These are phyloP conservation scores for Petunia secreta DNA, from an alignment of 257 asterid genomes.

Conservation along the genomic window DNA sequence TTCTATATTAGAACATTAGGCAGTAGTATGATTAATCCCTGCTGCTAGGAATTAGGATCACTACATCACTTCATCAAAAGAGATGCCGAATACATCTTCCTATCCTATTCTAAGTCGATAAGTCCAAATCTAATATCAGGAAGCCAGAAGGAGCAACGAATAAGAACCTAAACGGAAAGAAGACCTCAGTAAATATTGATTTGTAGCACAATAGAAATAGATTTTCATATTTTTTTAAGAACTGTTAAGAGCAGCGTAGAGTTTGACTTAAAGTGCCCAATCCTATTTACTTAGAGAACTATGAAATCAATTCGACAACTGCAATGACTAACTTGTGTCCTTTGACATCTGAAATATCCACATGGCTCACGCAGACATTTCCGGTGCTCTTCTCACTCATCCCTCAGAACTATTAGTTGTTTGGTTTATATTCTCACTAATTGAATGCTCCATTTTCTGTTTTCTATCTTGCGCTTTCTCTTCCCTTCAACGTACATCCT, in stretches of 20 bases:
- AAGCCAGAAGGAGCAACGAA: slow-evolving; percentile 11
- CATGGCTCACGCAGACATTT: neutral
- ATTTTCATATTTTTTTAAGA: too few species aligned
- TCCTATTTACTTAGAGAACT: slow-evolving; percentile 8
- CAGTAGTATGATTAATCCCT: slow-evolving; percentile 14
- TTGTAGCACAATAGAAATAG: neutral
- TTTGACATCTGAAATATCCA: neutral
- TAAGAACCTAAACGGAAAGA: neutral
- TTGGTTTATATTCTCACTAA: neutral
- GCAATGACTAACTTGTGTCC: neutral
- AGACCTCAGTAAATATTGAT: neutral
- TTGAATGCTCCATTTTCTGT: slow-evolving; percentile 15
- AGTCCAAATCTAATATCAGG: slow-evolving; percentile 16
- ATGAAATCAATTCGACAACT: slow-evolving; percentile 5
- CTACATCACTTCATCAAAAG: slow-evolving; percentile 13
- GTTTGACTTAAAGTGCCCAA: neutral
- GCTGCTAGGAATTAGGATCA: slow-evolving; percentile 1
- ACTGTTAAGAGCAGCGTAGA: too few species aligned
- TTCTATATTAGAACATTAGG: neutral
- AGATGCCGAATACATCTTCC: neutral
- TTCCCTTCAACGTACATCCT: slow-evolving; percentile 12
- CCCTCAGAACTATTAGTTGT: slow-evolving; percentile 9
- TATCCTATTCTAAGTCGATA: neutral
- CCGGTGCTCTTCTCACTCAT: neutral
- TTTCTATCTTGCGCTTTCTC: neutral